phyloP scores from a whole-genome alignment of 345 rosid species.

The Cardamine resedifolia region DNA sequence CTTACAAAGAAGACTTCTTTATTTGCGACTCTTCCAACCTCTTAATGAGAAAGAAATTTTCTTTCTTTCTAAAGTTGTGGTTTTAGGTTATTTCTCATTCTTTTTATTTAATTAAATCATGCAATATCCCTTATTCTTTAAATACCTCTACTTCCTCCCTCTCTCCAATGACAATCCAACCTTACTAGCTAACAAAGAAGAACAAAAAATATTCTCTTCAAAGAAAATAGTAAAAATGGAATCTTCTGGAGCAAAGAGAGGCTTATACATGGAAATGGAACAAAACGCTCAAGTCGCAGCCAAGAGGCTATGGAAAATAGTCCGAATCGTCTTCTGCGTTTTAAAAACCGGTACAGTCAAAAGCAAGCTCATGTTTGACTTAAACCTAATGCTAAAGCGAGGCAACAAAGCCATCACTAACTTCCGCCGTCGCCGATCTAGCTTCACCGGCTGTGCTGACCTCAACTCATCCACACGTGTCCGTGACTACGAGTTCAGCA shows the following conservation, averaged over 20 bases:
- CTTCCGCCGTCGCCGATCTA: conserved; percentile 52
- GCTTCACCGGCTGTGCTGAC: conserved; percentile 40
- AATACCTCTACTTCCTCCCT: conserved; percentile 38
- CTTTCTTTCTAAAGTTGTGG: conserved; percentile 27
- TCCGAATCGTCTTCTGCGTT: conserved; percentile 53
- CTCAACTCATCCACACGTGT: conserved; percentile 44
- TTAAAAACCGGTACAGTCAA: conserved; percentile 53
- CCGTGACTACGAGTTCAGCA: conserved; percentile 68
- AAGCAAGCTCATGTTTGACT: conserved; percentile 56
- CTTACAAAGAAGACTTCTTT: conserved; percentile 23
- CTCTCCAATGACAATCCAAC: conserved; percentile 13
- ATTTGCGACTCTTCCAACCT: conserved; percentile 32
- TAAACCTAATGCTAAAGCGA: conserved; percentile 54
- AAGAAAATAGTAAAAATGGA: conserved; percentile 10
- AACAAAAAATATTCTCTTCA: neutral
- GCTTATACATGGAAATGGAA: conserved; percentile 49
- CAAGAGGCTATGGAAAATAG: conserved; percentile 56
- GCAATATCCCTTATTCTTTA: conserved; percentile 39
- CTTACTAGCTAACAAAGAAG: conserved; percentile 13
- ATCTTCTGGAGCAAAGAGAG: conserved; percentile 1
- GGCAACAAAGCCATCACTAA: conserved; percentile 61
- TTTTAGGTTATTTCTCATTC: conserved; percentile 24
- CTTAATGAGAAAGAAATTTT: conserved; percentile 24
- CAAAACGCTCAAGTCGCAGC: conserved; percentile 45
- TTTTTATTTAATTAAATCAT: neutral